These are phyloP conservation scores for Ambrosia artemisiifolia DNA, from an alignment of 129 eudicot genomes.

Conservation along the genomic window DNA sequence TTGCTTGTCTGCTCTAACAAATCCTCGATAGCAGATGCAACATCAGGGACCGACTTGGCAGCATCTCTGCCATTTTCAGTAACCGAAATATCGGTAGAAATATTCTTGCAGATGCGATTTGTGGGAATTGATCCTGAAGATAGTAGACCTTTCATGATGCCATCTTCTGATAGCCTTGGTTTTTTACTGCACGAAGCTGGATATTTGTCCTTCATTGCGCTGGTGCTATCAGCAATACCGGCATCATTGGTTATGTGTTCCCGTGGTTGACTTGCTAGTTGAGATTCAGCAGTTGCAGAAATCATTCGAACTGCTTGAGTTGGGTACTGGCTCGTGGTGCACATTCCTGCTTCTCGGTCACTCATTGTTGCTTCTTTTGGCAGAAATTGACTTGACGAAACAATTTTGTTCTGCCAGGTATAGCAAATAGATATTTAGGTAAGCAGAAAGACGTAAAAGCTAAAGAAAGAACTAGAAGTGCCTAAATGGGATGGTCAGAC, in stretches of 20 bases:
- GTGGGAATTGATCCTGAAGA: constrained; percentile 16
- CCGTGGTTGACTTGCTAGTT: constrained; percentile 42
- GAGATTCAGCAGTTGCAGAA: constrained; percentile 47
- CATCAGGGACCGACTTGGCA: constrained; percentile 68
- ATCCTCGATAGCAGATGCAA: constrained; percentile 90
- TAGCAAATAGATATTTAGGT: background rate
- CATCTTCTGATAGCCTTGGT: constrained; percentile 42
- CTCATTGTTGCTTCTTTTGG: constrained; percentile 68
- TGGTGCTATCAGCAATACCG: constrained; percentile 20
- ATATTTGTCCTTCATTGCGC: constrained; percentile 22
- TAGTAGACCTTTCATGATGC: background rate
- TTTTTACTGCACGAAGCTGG: constrained; percentile 43
- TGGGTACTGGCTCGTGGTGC: constrained; percentile 74
- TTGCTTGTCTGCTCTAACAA: constrained; percentile 92
- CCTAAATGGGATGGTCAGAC: background rate
- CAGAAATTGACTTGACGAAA: constrained; percentile 41
- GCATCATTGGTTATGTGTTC: constrained; percentile 26
- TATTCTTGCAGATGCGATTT: constrained; percentile 14
- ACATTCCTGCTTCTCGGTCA: constrained; percentile 70
- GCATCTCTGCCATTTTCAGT: constrained; percentile 31
- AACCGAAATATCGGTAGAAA: constrained; percentile 16
- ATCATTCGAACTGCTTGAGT: constrained; percentile 60
- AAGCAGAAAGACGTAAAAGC: too few species aligned
- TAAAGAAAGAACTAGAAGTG: background rate
- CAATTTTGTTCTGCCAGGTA: constrained; percentile 55